Conservation (phyloP, 495 filamentous ascomycete species). For the Neurospora intermedia region DNA sequence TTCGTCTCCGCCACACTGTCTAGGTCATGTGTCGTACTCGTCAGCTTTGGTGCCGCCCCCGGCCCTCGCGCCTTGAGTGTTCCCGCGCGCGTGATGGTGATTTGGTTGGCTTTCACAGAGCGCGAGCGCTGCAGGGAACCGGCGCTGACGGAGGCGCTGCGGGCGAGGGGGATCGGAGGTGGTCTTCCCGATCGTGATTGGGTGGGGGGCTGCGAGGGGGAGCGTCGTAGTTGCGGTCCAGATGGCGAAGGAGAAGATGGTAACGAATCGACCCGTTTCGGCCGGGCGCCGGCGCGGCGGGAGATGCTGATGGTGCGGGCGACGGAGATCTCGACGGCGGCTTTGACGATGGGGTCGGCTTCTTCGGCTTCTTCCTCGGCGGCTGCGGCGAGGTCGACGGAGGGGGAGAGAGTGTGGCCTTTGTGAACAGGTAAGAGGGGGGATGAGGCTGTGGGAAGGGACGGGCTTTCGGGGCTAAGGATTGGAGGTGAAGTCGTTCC, state of each 20-base stretch:
- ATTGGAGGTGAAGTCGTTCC: neutral
- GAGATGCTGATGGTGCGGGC: conserved; percentile 50
- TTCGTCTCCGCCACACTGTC: conserved; percentile 29
- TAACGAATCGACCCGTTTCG: neutral
- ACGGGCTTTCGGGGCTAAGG: conserved; percentile 11
- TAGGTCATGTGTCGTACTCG: conserved; percentile 10
- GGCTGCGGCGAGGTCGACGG: conserved; percentile 13
- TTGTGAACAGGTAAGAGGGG: conserved; percentile 20
- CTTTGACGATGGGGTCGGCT: conserved; percentile 27
- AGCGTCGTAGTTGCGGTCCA: conserved; percentile 31
- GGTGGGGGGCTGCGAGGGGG: conserved; percentile 32
- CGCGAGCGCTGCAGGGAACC: conserved; percentile 1
- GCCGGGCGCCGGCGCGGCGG: conserved; percentile 11
- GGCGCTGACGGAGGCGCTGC: conserved; percentile 3
- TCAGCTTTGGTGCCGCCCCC: conserved; percentile 13
- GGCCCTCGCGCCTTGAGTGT: conserved; percentile 1
- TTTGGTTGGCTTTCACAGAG: conserved; percentile 3
- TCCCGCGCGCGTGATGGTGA: neutral
- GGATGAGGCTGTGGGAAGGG: conserved; percentile 13
- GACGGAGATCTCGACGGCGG: conserved; percentile 46
- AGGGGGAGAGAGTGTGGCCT: conserved; percentile 15
- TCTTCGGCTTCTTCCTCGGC: conserved; percentile 16
- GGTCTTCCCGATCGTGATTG: conserved; percentile 11
- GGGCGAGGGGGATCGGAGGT: neutral
- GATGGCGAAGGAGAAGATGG: neutral